A percentile compares a stretch with the other conserved stretches of the same genome.
Conservation (phyloP, 305 asterid species). For the Solanum aculeatissimum region DNA sequence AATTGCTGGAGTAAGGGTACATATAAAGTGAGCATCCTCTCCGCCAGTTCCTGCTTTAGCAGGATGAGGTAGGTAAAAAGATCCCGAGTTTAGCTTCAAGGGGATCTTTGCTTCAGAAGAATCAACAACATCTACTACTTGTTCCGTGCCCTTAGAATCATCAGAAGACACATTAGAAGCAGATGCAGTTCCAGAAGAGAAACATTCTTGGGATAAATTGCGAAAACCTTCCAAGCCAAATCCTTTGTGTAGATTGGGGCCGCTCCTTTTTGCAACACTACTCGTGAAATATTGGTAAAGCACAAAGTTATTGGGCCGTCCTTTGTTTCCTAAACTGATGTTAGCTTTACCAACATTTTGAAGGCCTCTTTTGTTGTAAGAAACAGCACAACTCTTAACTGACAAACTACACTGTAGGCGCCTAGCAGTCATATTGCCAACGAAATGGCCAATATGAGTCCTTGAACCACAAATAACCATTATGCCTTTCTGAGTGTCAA, state of each 20-base stretch:
- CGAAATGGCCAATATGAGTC: not conserved
- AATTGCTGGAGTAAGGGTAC: not conserved
- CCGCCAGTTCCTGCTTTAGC: not conserved
- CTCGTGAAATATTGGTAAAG: not conserved
- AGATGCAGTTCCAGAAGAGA: not conserved
- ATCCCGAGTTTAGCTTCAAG: not conserved
- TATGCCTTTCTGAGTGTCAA: not conserved
- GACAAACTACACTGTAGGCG: not conserved
- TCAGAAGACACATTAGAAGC: not conserved
- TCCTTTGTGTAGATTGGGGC: not conserved
- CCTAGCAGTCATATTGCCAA: not conserved
- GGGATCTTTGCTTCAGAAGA: not conserved
- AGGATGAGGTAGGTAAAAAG: constrained; percentile 1
- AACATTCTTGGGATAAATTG: not conserved
- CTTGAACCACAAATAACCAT: not conserved
- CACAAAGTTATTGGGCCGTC: not conserved
- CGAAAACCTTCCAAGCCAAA: not conserved
- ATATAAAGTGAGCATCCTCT: constrained; percentile 4
- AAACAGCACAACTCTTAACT: not conserved
- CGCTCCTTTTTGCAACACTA: not conserved
- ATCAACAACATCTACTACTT: not conserved
- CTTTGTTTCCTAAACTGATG: not conserved
- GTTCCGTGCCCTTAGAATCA: not conserved
- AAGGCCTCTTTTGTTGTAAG: not conserved
- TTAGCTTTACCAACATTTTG: not conserved